Evolutionary conservation across 2,329 filamentous ascomycete species (phyloP).

Genomic region (Aspergillus amoenus): DNA sequence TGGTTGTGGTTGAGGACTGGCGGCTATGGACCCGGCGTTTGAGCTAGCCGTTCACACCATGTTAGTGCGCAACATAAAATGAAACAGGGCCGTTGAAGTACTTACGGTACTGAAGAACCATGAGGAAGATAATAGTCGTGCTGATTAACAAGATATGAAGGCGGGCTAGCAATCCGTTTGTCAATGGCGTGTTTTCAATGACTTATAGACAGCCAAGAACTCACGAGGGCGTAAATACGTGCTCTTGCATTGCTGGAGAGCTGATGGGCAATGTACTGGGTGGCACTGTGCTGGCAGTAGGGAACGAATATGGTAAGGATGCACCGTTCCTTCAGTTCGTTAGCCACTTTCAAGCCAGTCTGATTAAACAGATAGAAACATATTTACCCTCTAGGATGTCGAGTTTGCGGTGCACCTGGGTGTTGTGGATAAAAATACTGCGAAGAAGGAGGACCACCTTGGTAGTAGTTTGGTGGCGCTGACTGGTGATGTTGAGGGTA

Average conservation of each 20-base stretch:
- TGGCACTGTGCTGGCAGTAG: slow-evolving; percentile 17
- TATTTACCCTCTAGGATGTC: slow-evolving; percentile 24
- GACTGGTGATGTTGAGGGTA: slow-evolving; percentile 24
- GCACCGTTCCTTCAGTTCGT: slow-evolving; percentile 11
- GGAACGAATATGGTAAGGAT: slow-evolving; percentile 23
- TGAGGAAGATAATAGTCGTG: slow-evolving; percentile 35
- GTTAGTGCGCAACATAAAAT: slow-evolving; percentile 14
- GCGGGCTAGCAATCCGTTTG: slow-evolving; percentile 19
- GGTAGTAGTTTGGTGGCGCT: slow-evolving; percentile 23
- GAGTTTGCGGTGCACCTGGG: slow-evolving; percentile 12
- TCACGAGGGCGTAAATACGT: slow-evolving; percentile 26
- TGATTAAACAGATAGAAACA: neutral
- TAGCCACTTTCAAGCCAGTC: neutral
- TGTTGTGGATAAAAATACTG: slow-evolving; percentile 21
- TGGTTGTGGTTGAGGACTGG: slow-evolving; percentile 26
- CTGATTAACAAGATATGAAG: slow-evolving; percentile 35
- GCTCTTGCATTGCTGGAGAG: slow-evolving; percentile 21
- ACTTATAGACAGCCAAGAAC: neutral
- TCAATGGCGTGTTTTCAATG: slow-evolving; percentile 11
- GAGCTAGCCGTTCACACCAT: slow-evolving; percentile 17
- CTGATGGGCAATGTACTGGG: slow-evolving; percentile 19
- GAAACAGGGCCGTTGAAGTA: neutral
- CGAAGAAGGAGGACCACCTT: slow-evolving; percentile 16
- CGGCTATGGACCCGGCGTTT: slow-evolving; percentile 24
- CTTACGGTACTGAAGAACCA: slow-evolving; percentile 32